Percentiles rank a stretch among this genome's conserved stretches.
Conservation (phyloP, 306 rosid genomes). For the Prunus mongolica region DNA sequence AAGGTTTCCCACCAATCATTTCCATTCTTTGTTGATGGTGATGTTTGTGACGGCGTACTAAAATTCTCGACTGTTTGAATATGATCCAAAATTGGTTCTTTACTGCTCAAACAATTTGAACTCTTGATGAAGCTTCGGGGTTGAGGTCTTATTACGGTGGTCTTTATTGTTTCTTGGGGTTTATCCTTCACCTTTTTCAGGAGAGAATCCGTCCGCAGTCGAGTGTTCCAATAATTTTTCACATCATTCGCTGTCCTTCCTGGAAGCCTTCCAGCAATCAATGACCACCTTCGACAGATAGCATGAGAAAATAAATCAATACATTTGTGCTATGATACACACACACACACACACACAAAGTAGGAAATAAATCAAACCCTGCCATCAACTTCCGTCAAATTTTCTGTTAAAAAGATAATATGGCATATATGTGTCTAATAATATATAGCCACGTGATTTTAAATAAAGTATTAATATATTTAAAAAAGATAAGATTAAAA, state of each 20-base stretch:
- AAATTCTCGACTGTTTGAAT: not conserved
- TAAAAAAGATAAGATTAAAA: too few relatives aligned
- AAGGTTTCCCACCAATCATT: conserved; percentile 1
- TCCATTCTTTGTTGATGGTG: not conserved
- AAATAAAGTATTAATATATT: too few relatives aligned
- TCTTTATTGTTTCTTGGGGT: not conserved
- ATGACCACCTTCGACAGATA: conserved; percentile 20
- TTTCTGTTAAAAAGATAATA: too few relatives aligned
- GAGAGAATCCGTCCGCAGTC: not conserved
- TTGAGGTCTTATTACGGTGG: conserved; percentile 15
- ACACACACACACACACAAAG: too few relatives aligned
- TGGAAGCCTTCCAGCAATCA: conserved; percentile 36
- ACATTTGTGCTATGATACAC: too few relatives aligned
- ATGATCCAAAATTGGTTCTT: not conserved
- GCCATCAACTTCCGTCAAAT: too few relatives aligned
- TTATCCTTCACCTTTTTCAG: not conserved
- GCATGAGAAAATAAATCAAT: not conserved
- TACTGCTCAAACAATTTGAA: not conserved
- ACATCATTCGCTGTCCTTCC: conserved; percentile 33
- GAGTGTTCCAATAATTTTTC: conserved; percentile 31
- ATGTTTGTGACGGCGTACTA: not conserved
- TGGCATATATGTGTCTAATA: too few relatives aligned
- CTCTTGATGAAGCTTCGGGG: conserved; percentile 17
- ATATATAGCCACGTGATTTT: too few relatives aligned
- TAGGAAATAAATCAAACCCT: too few relatives aligned